Conservation (phyloP, 192 early-diverging fungal genomes). For the Dissophora ornata region DNA sequence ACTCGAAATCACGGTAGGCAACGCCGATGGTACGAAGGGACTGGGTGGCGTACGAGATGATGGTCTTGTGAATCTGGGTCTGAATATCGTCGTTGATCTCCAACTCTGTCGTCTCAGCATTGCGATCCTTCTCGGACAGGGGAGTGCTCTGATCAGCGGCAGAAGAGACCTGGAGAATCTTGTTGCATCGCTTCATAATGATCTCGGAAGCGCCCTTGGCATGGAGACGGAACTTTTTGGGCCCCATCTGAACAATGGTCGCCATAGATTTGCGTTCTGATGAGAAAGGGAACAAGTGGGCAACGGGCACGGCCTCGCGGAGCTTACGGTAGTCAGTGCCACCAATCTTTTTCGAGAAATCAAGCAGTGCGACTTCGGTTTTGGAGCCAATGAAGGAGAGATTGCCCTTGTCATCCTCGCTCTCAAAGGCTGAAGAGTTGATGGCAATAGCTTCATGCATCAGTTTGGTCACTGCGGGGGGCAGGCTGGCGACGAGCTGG, state of each 20-base stretch:
- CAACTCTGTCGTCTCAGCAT: constrained; percentile 42
- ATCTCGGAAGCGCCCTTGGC: constrained; percentile 96
- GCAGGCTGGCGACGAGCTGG: constrained; percentile 60
- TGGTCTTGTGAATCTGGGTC: constrained; percentile 60
- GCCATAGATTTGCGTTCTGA: constrained; percentile 94
- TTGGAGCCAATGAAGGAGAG: constrained; percentile 88
- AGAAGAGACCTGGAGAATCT: constrained; percentile 61
- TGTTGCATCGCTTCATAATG: constrained; percentile 73
- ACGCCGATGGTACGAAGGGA: constrained; percentile 92
- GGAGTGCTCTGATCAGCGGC: constrained; percentile 19
- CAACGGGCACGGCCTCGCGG: constrained; percentile 68
- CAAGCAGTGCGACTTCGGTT: constrained; percentile 92
- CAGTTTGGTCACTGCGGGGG: constrained; percentile 57
- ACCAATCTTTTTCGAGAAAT: constrained; percentile 74
- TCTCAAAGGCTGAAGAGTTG: constrained; percentile 83
- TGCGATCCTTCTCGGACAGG: constrained; percentile 36
- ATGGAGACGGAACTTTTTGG: constrained; percentile 73
- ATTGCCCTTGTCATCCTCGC: constrained; percentile 58
- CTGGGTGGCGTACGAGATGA: constrained; percentile 76
- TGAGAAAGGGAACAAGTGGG: constrained; percentile 89
- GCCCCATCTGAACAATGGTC: constrained; percentile 69
- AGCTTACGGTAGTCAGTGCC: constrained; percentile 69
- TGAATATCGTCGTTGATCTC: constrained; percentile 43
- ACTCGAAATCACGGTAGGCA: constrained; percentile 85
- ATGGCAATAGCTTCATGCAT: constrained; percentile 79